phyloP scores from a whole-genome alignment of 805 yeast genomes.

The Metschnikowia shivogae region DNA sequence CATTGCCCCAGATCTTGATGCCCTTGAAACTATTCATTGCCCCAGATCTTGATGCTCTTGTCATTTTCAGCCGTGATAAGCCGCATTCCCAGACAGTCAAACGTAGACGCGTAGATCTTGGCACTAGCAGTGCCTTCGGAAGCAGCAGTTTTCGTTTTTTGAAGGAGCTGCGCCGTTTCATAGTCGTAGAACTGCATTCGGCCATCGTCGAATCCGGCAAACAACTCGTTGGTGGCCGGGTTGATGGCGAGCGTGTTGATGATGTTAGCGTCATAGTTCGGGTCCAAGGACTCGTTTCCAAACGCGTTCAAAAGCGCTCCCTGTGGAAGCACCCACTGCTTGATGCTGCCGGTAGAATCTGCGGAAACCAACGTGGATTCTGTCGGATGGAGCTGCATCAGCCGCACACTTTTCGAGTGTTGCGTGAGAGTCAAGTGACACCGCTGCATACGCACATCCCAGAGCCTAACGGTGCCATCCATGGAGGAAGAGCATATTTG shows the following conservation, averaged over 20 bases:
- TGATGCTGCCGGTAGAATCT: conserved; percentile 67
- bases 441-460: conserved; percentile 84
- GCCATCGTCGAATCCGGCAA: conserved; percentile 86
- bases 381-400: conserved; percentile 61
- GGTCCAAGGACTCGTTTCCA: conserved; percentile 27
- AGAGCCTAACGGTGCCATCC: conserved; percentile 81
- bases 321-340: conserved; percentile 79
- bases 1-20: conserved; percentile 65
- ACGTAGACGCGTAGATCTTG: conserved; percentile 65
- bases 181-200: conserved; percentile 74
- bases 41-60: conserved; percentile 78
- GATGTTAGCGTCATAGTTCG: conserved; percentile 37
- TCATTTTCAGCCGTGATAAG: conserved; percentile 88
- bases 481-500: conserved; percentile 79
- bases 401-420: conserved; percentile 78
- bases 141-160: conserved; percentile 47
- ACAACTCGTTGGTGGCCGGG: conserved; percentile 55
- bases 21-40: conserved; percentile 26
- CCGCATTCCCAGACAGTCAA: conserved; percentile 77
- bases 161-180: conserved; percentile 61
- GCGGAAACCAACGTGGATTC: conserved; percentile 77
- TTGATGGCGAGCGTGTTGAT: conserved; percentile 68
- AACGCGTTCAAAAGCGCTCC: conserved; percentile 64
- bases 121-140: conserved; percentile 69
- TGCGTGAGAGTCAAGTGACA: conserved; percentile 72